Evolutionary conservation across 805 yeast genomes (phyloP).

Genomic region (Candida boidinii): DNA sequence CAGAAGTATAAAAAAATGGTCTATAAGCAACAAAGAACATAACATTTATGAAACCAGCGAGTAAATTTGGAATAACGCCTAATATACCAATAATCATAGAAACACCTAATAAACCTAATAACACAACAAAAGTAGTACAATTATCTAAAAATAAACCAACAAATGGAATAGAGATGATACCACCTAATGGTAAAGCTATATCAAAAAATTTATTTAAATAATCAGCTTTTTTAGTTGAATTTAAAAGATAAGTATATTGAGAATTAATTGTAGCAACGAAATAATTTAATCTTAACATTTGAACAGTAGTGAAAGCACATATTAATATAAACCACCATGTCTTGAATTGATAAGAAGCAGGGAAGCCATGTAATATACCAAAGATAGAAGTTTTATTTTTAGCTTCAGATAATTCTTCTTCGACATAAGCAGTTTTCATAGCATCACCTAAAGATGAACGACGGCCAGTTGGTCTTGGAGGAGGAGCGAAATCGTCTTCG

Average conservation of each 20-base stretch:
- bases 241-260: conserved; percentile 41
- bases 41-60: conserved; percentile 61
- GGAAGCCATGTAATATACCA: conserved; percentile 46
- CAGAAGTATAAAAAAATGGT: conserved; percentile 89
- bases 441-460: conserved; percentile 52
- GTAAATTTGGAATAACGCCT: conserved; percentile 48
- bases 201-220: conserved; percentile 39
- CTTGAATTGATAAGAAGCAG: conserved; percentile 38
- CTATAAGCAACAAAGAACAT: conserved; percentile 69
- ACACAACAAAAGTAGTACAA: conserved; percentile 49
- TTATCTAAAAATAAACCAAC: conserved; percentile 77
- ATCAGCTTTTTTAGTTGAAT: conserved; percentile 29
- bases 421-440: conserved; percentile 42
- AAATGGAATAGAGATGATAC: conserved; percentile 77
- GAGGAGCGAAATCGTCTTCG: conserved; percentile 5
- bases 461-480: conserved; percentile 21
- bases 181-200: conserved; percentile 74
- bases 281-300: conserved; percentile 49
- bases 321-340: conserved; percentile 46
- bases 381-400: conserved; percentile 36
- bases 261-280: conserved; percentile 51
- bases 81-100: conserved; percentile 62
- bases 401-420: conserved; percentile 34
- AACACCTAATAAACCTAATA: conserved; percentile 40
- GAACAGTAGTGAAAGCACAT: conserved; percentile 42